These are phyloP conservation scores for Singerocomus inundabilis DNA, from an alignment of 1,284 basidiomycete species.

Conservation along the genomic window DNA sequence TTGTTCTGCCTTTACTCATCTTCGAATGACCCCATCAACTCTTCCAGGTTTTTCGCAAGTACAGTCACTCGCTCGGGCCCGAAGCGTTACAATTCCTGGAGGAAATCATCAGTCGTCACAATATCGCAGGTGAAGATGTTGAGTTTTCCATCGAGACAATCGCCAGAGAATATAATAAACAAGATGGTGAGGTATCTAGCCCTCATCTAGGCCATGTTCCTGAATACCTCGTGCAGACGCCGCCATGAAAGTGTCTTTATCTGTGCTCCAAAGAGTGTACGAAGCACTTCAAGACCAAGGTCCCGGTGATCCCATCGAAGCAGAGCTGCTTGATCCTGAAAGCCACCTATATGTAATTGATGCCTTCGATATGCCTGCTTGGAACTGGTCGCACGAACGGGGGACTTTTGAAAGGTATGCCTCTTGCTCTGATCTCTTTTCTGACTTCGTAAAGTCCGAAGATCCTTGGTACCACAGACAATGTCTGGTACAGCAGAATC, in stretches of 20 bases:
- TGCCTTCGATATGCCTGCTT: conserved; percentile 92
- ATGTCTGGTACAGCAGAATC: conserved; percentile 80
- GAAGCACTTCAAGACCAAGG: conserved; percentile 76
- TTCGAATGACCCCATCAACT: not conserved
- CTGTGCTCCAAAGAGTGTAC: conserved; percentile 78
- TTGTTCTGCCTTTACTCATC: conserved; percentile 2
- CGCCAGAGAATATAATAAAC: conserved; percentile 88
- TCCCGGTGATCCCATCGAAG: conserved; percentile 50
- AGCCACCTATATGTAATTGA: conserved; percentile 84
- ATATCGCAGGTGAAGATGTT: conserved; percentile 68
- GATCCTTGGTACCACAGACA: conserved; percentile 52
- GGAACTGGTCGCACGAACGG: conserved; percentile 84
- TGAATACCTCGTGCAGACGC: conserved; percentile 51
- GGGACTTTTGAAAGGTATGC: conserved; percentile 81
- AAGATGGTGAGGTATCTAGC: conserved; percentile 64
- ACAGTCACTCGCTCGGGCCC: conserved; percentile 78
- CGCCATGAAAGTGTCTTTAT: conserved; percentile 74
- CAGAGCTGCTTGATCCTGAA: conserved; percentile 78
- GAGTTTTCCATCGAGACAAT: conserved; percentile 81
- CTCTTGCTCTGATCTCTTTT: conserved; percentile 1
- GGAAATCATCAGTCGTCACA: conserved; percentile 62
- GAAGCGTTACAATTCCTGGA: conserved; percentile 71
- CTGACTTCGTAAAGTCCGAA: conserved; percentile 11
- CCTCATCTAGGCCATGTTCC: conserved; percentile 12
- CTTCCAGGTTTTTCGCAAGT: conserved; percentile 73